These are phyloP conservation scores for Calocera viscosa DNA, from an alignment of 768 basidiomycete genomes.

Conservation along the genomic window DNA sequence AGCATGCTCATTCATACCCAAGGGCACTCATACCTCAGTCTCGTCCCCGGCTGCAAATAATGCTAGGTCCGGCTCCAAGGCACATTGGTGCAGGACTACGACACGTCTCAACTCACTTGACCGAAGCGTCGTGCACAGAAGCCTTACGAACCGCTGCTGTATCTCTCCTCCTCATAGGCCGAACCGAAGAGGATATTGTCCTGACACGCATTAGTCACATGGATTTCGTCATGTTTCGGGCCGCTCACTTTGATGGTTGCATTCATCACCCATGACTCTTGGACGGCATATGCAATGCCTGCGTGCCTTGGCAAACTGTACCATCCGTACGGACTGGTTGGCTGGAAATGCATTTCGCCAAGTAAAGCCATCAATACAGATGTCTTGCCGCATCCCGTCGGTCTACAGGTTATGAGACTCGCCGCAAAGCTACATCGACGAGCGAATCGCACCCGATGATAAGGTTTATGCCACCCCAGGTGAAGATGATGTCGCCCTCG, in stretches of 20 bases:
- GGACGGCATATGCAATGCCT: slow-evolving; percentile 68
- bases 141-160: slow-evolving; percentile 29
- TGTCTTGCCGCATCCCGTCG: slow-evolving; percentile 25
- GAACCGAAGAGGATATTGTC: slow-evolving; percentile 42
- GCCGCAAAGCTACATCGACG: background rate
- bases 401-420: slow-evolving; percentile 2
- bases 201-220: slow-evolving; percentile 30
- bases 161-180: slow-evolving; percentile 33
- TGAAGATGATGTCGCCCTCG: slow-evolving; percentile 26
- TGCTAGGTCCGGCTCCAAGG: slow-evolving; percentile 35
- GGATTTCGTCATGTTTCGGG: background rate
- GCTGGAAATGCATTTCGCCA: slow-evolving; percentile 31
- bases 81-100: slow-evolving; percentile 31
- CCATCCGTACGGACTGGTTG: slow-evolving; percentile 38
- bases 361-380: slow-evolving; percentile 25
- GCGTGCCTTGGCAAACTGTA: slow-evolving; percentile 54
- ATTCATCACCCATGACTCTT: slow-evolving; percentile 78
- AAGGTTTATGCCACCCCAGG: slow-evolving; percentile 28
- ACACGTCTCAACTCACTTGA: background rate
- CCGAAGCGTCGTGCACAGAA: background rate
- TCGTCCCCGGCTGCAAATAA: slow-evolving; percentile 48
- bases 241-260: slow-evolving; percentile 49
- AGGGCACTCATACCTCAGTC: slow-evolving; percentile 35
- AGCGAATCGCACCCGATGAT: slow-evolving; percentile 22
- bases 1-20: background rate